These are phyloP conservation scores for Penicillium sp. DNA, from an alignment of 2,329 filamentous ascomycete species.

Conservation along the genomic window DNA sequence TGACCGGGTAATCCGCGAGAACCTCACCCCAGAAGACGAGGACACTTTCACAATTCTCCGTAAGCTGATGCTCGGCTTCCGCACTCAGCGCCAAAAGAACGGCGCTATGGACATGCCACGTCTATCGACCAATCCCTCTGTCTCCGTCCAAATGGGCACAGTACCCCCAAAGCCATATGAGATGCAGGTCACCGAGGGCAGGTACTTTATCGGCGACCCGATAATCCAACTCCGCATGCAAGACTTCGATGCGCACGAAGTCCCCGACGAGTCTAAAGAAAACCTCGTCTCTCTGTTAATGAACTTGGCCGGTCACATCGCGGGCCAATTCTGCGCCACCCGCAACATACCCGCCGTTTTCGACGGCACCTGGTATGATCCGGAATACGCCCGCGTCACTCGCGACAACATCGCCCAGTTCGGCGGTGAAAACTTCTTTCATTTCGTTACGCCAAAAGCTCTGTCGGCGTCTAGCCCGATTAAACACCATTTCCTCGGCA, in stretches of 20 bases:
- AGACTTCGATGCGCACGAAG: slow-evolving; percentile 35
- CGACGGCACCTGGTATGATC: slow-evolving; percentile 38
- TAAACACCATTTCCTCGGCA: slow-evolving; percentile 52
- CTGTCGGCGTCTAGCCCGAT: slow-evolving; percentile 49
- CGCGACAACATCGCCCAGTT: slow-evolving; percentile 44
- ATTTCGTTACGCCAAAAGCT: slow-evolving; percentile 35
- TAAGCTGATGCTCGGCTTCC: slow-evolving; percentile 41
- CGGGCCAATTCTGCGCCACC: slow-evolving; percentile 35
- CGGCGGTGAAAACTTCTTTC: slow-evolving; percentile 40
- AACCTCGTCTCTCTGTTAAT: slow-evolving; percentile 51
- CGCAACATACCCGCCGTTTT: slow-evolving; percentile 39
- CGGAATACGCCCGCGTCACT: slow-evolving; percentile 41
- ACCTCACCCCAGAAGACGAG: slow-evolving; percentile 35
- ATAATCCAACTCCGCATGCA: slow-evolving; percentile 36
- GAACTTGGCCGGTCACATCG: slow-evolving; percentile 51
- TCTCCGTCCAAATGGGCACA: slow-evolving; percentile 29
- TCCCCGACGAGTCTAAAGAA: slow-evolving; percentile 37
- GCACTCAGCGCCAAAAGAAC: slow-evolving; percentile 36
- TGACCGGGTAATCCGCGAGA: slow-evolving; percentile 24
- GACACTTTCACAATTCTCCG: slow-evolving; percentile 36
- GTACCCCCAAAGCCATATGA: slow-evolving; percentile 26
- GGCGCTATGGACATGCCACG: slow-evolving; percentile 38
- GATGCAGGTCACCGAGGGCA: slow-evolving; percentile 29
- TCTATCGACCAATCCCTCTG: slow-evolving; percentile 8
- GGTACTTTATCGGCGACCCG: slow-evolving; percentile 43